Conservation (phyloP, 768 basidiomycete species). For the Calocybe indica region DNA sequence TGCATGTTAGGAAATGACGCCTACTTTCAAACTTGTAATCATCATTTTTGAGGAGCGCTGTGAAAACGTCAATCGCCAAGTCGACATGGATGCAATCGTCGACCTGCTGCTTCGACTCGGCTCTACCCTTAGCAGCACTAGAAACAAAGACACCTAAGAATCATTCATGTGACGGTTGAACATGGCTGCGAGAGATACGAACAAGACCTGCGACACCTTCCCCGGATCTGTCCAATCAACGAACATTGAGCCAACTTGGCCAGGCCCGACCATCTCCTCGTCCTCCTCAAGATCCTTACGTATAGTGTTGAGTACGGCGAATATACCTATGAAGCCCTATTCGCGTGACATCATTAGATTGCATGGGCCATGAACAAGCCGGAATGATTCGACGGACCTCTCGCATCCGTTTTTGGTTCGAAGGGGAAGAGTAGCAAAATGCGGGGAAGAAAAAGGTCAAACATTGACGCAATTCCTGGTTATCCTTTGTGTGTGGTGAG, state of each 20-base stretch:
- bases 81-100: conserved; percentile 39
- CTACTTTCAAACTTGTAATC: conserved; percentile 42
- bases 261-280: conserved; percentile 49
- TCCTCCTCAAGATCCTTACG: conserved; percentile 49
- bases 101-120: conserved; percentile 19
- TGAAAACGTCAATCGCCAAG: conserved; percentile 42
- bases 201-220: conserved; percentile 37
- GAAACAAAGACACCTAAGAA: neutral
- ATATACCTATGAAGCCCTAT: conserved; percentile 53
- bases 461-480: conserved; percentile 82
- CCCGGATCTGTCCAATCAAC: conserved; percentile 74
- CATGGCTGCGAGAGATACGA: neutral
- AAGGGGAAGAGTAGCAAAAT: conserved; percentile 75
- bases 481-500: conserved; percentile 73
- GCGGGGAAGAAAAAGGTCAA: conserved; percentile 82
- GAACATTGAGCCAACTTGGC: conserved; percentile 58
- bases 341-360: neutral
- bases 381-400: conserved; percentile 32
- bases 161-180: neutral
- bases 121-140: conserved; percentile 13
- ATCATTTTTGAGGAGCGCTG: conserved; percentile 36
- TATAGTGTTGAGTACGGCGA: conserved; percentile 40
- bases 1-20: conserved; percentile 16
- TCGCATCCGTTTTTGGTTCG: conserved; percentile 71
- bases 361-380: neutral